Evolutionary conservation across 352 stramenopile genomes (phyloP), one percentile per base, ranked within the genome.

Genomic region (Phytophthora hybrid): DNA sequence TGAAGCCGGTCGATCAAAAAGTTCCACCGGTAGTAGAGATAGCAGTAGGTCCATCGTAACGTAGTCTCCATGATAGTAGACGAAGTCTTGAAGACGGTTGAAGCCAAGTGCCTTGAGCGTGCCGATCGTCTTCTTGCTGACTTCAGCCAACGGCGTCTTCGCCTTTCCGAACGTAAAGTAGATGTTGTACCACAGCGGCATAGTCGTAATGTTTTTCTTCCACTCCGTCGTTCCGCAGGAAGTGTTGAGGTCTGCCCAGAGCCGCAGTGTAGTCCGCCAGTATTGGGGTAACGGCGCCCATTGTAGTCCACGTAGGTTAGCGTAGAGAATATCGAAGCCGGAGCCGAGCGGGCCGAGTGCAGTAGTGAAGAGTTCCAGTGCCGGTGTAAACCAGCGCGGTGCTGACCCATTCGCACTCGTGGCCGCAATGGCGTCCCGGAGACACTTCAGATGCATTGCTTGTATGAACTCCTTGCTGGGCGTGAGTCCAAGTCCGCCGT

Each of bases 101-200:
- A 61, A 60, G 11, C 34, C 55, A 14, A 54, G 55, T 1, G 61
- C 21, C 31, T 55, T 56, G 7, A 23, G 16, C 2, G 16, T 4
- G 6, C 14, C 16, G 21, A 55, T 26, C 16, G 31, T 26, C n/a
- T 26, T 18, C n/a, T 5, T 1, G 29, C 6, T 32, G 19, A 64
- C 31, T 14, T 64, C 41, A 16, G 7, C 16, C 7, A 56, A 13
- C 14, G n/a, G 49, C 1, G 54, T 32, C 26, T 49, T 32, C 26
- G 41, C n/a, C 34, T 64, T 64, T 3, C 63, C 37, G 21, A 62
- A 69, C 10, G 52, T 19, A 16, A 69, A 69, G 63, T 58, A 13
- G 23, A 39, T 23, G n/a, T 69, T 69, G n/a, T 58, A 56, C 39
- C 53, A 69, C 8, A 63, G 23, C 9, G 63, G 53, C 63, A 69